phyloP scores from a whole-genome alignment of 169 alveolate genomes.

The Plasmodium vivax region DNA sequence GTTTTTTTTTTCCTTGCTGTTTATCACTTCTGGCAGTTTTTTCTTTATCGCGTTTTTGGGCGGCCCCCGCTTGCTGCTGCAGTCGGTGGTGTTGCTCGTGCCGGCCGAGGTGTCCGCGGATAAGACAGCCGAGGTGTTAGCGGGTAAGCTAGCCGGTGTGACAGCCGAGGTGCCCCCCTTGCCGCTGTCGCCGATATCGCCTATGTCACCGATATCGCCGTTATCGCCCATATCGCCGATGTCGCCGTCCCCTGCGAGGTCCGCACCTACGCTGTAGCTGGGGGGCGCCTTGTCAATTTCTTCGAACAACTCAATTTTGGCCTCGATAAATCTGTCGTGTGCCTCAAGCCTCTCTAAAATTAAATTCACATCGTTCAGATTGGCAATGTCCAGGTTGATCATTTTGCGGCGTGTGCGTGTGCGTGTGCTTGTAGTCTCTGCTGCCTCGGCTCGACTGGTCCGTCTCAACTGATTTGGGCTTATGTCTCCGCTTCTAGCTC shows the following conservation, averaged over 20 bases:
- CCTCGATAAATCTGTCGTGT: slow-evolving; percentile 62
- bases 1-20: slow-evolving; percentile 29
- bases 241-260: not conserved
- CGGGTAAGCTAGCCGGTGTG: not conserved
- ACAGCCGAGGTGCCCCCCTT: not conserved
- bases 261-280: not conserved
- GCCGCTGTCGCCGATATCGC: not conserved
- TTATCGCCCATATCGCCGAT: not conserved
- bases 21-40: slow-evolving; percentile 7
- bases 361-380: slow-evolving; percentile 49
- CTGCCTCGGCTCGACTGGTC: not conserved
- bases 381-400: slow-evolving; percentile 52
- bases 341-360: slow-evolving; percentile 61
- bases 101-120: not conserved
- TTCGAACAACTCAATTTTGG: slow-evolving; percentile 61
- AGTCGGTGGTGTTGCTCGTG: not conserved
- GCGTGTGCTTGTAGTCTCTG: not conserved
- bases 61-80: not conserved
- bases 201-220: too few species aligned
- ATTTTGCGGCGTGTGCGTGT: not conserved
- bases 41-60: not conserved
- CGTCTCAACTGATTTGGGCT: not conserved
- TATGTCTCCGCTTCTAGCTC: not conserved
- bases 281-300: slow-evolving; percentile 12
- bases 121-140: not conserved